Evolutionary conservation across 176 grass and related monocot genomes (phyloP).

Genomic region (Eleusine indica): DNA sequence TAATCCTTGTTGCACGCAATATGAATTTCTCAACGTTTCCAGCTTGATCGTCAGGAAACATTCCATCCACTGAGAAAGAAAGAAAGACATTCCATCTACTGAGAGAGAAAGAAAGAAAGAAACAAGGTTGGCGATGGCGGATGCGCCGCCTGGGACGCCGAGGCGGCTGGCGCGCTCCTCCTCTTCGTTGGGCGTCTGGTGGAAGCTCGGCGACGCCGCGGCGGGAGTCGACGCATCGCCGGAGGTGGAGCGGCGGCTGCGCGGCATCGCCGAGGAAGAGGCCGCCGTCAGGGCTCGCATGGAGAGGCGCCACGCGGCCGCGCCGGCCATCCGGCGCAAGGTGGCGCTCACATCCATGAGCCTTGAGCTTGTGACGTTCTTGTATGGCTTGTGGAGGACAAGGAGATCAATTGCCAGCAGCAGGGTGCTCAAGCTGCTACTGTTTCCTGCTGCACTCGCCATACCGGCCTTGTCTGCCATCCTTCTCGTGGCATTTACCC

Average conservation of each 20-base stretch:
- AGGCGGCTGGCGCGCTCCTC: constrained; percentile 19
- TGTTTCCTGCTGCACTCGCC: background rate
- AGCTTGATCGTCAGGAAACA: background rate
- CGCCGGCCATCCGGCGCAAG: constrained; percentile 10
- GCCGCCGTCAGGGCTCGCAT: constrained; percentile 29
- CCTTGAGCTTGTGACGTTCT: constrained; percentile 26
- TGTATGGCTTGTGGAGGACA: constrained; percentile 27
- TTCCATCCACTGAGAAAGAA: too few relatives aligned
- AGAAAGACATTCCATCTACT: background rate
- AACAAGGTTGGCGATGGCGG: background rate
- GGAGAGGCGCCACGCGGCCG: background rate
- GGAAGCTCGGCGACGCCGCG: constrained; percentile 46
- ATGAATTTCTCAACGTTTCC: background rate
- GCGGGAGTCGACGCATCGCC: background rate
- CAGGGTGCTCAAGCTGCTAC: background rate
- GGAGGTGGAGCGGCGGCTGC: constrained; percentile 41
- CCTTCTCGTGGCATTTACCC: background rate
- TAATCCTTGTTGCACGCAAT: background rate
- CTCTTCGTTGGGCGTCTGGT: constrained; percentile 51
- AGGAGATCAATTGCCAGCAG: background rate
- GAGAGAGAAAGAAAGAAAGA: background rate
- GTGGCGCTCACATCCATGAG: constrained; percentile 7
- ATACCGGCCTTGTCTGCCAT: constrained; percentile 31
- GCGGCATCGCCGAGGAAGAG: constrained; percentile 45
- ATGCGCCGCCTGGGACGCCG: background rate